Evolutionary conservation across 768 basidiomycete genomes (phyloP).

Genomic region (Hydnum rufescens): DNA sequence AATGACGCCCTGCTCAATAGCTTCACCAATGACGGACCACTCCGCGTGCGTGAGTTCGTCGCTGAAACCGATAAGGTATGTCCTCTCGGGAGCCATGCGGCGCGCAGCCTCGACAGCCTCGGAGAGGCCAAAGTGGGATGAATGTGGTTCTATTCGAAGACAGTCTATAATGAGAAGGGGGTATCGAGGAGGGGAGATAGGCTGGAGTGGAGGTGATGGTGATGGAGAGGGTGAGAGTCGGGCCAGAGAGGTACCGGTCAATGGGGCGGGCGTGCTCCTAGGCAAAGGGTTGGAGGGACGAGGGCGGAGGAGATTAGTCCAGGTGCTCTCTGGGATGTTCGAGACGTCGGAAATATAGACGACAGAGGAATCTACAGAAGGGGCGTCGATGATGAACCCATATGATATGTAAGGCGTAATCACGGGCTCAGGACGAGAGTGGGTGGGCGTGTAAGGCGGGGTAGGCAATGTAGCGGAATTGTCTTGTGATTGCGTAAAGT

Average conservation of each 20-base stretch:
- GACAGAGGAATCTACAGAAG: constrained; percentile 23
- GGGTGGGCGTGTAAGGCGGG: too few species aligned
- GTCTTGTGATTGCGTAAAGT: too few species aligned
- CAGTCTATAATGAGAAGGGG: constrained; percentile 56
- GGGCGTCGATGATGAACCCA: constrained; percentile 41
- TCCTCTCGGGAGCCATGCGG: constrained; percentile 36
- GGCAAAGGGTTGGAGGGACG: constrained; percentile 11
- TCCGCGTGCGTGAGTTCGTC: constrained; percentile 68
- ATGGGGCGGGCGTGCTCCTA: constrained; percentile 12
- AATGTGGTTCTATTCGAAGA: constrained; percentile 40
- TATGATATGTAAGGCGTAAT: constrained; percentile 22
- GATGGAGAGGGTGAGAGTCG: not conserved
- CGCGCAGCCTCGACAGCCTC: constrained; percentile 38
- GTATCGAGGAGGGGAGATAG: not conserved
- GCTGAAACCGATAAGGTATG: constrained; percentile 55
- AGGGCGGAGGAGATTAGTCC: constrained; percentile 26
- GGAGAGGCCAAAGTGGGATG: constrained; percentile 63
- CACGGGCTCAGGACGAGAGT: constrained; percentile 3
- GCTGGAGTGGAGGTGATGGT: not conserved
- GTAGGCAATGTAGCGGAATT: too few species aligned
- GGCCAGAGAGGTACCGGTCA: not conserved
- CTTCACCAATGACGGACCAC: constrained; percentile 43
- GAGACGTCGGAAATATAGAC: constrained; percentile 74
- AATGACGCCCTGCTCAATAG: constrained; percentile 17
- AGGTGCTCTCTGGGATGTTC: constrained; percentile 52